Evolutionary conservation across 2,329 filamentous ascomycete species (phyloP).

Genomic region (Penicillium corylophilum): DNA sequence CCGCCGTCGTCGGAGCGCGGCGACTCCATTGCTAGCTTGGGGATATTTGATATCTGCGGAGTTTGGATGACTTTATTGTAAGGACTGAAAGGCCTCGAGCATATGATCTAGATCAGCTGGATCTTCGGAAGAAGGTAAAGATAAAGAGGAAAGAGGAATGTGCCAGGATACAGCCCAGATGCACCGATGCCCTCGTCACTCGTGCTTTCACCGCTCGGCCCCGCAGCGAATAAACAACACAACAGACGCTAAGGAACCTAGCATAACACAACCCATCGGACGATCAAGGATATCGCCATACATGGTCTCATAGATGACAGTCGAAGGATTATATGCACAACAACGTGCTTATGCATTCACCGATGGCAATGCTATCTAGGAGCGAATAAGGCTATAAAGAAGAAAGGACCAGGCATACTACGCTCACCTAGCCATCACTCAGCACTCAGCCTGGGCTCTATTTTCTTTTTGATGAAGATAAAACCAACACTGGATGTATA

Average conservation of each 20-base stretch:
- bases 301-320: too few species aligned
- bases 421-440: background rate
- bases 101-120: background rate
- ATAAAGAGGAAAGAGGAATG: background rate
- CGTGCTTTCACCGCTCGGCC: slow-evolving; percentile 19
- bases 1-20: slow-evolving; percentile 37
- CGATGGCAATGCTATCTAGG: background rate
- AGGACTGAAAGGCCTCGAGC: slow-evolving; percentile 4
- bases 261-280: background rate
- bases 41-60: slow-evolving; percentile 6
- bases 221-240: slow-evolving; percentile 13
- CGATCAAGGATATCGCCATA: too few species aligned
- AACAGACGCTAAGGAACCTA: background rate
- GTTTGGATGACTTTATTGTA: background rate
- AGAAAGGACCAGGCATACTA: background rate
- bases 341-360: background rate
- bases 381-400: background rate
- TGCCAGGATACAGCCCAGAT: background rate
- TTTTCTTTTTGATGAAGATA: background rate
- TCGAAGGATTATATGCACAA: background rate
- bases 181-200: too few species aligned
- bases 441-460: background rate
- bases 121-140: slow-evolving; percentile 3
- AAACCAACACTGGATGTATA: too few species aligned
- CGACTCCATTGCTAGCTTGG: background rate